These are phyloP conservation scores for Didymella pinodella DNA, from an alignment of 2,329 filamentous ascomycete genomes.

Conservation along the genomic window DNA sequence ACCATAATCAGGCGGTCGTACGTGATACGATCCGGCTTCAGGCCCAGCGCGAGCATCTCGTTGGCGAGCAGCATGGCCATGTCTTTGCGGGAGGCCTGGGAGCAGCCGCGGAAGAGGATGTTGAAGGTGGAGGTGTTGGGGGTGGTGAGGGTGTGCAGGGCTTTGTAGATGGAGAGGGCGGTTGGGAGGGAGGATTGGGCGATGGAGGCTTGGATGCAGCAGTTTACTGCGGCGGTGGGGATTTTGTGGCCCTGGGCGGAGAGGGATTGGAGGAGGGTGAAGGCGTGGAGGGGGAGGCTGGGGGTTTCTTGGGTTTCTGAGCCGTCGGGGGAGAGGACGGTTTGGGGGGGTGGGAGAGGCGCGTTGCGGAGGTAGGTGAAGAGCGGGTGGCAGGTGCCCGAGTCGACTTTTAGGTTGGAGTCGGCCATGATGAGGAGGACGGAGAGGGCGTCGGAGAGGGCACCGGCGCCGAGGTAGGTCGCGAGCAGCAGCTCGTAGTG, in stretches of 20 bases:
- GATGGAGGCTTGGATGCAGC: conserved; percentile 62
- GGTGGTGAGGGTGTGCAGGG: conserved; percentile 61
- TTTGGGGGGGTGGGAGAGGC: not conserved
- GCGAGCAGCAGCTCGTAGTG: conserved; percentile 85
- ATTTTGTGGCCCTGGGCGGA: conserved; percentile 59
- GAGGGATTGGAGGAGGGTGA: conserved; percentile 65
- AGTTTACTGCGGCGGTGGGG: conserved; percentile 60
- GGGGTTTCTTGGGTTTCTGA: conserved; percentile 48
- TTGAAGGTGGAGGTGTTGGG: conserved; percentile 67
- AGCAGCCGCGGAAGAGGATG: conserved; percentile 62
- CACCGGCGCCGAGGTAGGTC: conserved; percentile 67
- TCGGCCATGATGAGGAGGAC: conserved; percentile 77
- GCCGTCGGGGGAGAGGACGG: not conserved
- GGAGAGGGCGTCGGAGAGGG: conserved; percentile 72
- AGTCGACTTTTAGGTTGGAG: conserved; percentile 65
- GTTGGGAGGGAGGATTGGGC: conserved; percentile 55
- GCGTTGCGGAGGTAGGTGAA: conserved; percentile 62
- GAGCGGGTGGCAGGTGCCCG: conserved; percentile 70
- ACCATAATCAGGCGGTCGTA: conserved; percentile 69
- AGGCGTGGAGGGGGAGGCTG: conserved; percentile 57
- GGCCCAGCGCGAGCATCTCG: conserved; percentile 66
- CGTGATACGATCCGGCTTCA: conserved; percentile 64
- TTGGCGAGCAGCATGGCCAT: conserved; percentile 68
- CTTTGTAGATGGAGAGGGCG: conserved; percentile 68
- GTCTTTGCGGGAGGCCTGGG: conserved; percentile 55